These are phyloP conservation scores for Rachicladosporium sp. DNA, from an alignment of 2,329 filamentous ascomycete species.

Conservation along the genomic window DNA sequence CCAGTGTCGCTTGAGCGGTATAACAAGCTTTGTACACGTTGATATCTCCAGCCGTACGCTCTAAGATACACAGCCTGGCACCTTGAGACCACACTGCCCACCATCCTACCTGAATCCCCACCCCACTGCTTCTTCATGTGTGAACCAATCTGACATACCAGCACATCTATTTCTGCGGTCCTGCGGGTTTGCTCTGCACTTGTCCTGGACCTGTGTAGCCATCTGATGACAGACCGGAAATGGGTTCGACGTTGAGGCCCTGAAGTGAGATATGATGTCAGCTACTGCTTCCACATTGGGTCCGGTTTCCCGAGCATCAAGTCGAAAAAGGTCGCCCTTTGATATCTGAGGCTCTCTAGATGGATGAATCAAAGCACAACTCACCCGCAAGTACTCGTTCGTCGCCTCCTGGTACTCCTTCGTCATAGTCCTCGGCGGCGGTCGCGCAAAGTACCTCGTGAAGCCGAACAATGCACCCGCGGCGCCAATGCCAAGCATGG, in stretches of 20 bases:
- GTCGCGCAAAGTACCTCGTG: slow-evolving; percentile 60
- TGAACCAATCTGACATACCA: neutral
- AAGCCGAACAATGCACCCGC: slow-evolving; percentile 59
- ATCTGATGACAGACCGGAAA: slow-evolving; percentile 70
- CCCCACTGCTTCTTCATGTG: no score
- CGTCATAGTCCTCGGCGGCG: slow-evolving; percentile 74
- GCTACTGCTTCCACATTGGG: neutral
- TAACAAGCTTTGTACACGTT: no score
- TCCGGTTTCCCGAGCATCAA: no score
- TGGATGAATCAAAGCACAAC: slow-evolving; percentile 20
- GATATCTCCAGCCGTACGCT: no score
- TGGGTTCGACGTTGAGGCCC: slow-evolving; percentile 74
- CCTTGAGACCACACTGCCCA: no score
- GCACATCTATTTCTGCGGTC: slow-evolving; percentile 7
- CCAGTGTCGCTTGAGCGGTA: no score
- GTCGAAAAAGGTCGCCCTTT: no score
- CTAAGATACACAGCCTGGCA: no score
- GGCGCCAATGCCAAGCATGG: slow-evolving; percentile 52
- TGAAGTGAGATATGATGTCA: slow-evolving; percentile 28
- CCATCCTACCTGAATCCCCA: no score
- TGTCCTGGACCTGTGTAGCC: slow-evolving; percentile 63
- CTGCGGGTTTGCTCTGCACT: slow-evolving; percentile 47
- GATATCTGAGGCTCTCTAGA: no score
- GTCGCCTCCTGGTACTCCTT: slow-evolving; percentile 93
- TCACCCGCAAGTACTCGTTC: slow-evolving; percentile 88